These are phyloP conservation scores for Neurospora crassa DNA, from an alignment of 2,329 filamentous ascomycete genomes.

Conservation along the genomic window DNA sequence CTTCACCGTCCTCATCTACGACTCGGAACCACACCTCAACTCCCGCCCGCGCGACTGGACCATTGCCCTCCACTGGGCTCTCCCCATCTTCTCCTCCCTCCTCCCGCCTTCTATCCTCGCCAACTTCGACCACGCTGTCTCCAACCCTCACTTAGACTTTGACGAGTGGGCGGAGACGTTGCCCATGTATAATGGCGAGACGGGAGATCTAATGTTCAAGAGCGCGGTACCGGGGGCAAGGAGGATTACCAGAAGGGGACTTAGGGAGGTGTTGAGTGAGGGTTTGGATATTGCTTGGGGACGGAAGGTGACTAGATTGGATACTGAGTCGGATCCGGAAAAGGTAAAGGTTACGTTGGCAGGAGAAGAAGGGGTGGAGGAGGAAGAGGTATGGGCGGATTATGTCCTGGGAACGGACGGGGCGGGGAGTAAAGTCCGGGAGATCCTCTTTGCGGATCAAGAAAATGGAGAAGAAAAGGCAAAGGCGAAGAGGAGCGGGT, in stretches of 20 bases:
- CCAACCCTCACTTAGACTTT: conserved; percentile 26
- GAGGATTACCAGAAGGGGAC: conserved; percentile 25
- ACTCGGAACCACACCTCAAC: conserved; percentile 21
- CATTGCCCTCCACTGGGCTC: conserved; percentile 31
- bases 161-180: conserved; percentile 22
- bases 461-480: conserved; percentile 14
- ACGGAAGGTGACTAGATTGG: conserved; percentile 12
- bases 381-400: conserved; percentile 9
- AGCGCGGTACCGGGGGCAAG: conserved; percentile 24
- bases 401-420: conserved; percentile 27
- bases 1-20: conserved; percentile 24
- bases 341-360: not conserved
- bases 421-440: conserved; percentile 20
- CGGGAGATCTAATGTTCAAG: conserved; percentile 26
- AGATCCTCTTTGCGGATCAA: conserved; percentile 17
- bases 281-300: conserved; percentile 26
- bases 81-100: conserved; percentile 25
- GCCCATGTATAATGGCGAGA: conserved; percentile 25
- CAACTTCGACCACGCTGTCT: conserved; percentile 22
- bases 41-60: conserved; percentile 28
- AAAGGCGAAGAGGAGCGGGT: conserved; percentile 16
- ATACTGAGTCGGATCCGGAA: not conserved
- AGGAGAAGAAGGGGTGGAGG: conserved; percentile 3
- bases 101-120: conserved; percentile 24
- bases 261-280: conserved; percentile 24